Base-by-base conservation (phyloP, 441 rosid genomes). In the Euphorbia corollata region DNA sequence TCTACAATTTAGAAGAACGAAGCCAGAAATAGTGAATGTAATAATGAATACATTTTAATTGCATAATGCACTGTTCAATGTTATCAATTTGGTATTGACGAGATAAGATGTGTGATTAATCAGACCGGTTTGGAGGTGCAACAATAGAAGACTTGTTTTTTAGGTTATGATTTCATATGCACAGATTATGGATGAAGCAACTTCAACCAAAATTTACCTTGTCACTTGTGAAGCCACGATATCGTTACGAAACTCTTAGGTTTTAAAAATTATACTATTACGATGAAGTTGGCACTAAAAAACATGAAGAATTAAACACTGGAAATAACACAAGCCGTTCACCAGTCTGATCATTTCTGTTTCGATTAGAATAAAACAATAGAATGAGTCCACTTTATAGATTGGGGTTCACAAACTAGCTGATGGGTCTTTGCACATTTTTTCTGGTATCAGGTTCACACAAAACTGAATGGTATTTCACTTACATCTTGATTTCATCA, bases 401-500 rank as follows among this genome's bases (percentile, higher is more conserved):
- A 45, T 9, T 45, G 50, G 11, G 30, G 30, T 55, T 55, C 30
- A 22, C 45, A 39, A 11, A 39, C 45, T 39, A 39, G 45, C 12
- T 39, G 6, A 39, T 39, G 45, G 45, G 4, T 39, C 45, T 39
- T 39, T 39, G 45, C 0, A 39, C 45, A 39, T 6, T 39, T 11
- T 39, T 39, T 39, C 8, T 39, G 45, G 12, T 2, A 39, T 39
- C 6, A 39, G 63, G 51, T 3, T 63, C 34, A 65, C 13, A 53
- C 39, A 68, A 74, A 69, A 61, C 47, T 50, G 48, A 63, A 59
- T 48, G 34, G 65, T 51, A 39, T 72, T 47, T 59, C 68, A 78
- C 97, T 86, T 83, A 90, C 97, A 88, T 81, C 85, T 92, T 92
- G 62, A 92, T 93, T 84, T 92, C 96, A 54, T 90, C 78, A 73